phyloP scores from a whole-genome alignment of 257 asterid species.

The Apocynum venetum region DNA sequence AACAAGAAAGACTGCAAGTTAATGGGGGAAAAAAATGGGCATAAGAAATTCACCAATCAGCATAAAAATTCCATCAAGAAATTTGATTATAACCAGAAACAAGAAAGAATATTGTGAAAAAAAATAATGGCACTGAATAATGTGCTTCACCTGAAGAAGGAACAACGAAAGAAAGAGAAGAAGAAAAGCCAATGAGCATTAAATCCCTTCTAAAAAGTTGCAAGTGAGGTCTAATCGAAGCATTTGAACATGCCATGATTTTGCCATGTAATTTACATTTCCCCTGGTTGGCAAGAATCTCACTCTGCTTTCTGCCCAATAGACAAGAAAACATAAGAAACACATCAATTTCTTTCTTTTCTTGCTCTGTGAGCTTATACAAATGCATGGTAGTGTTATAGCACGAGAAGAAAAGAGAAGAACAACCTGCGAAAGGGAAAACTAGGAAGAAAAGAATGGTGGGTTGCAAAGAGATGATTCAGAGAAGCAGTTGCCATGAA shows the following conservation, averaged over 20 bases:
- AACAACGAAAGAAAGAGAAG: constrained; percentile 17
- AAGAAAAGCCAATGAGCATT: constrained; percentile 18
- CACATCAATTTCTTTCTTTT: not conserved
- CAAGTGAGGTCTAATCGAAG: not conserved
- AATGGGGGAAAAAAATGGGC: not conserved
- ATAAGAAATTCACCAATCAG: not conserved
- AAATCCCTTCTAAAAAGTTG: constrained; percentile 26
- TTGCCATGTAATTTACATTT: constrained; percentile 8
- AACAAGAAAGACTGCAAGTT: not conserved
- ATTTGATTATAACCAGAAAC: not conserved
- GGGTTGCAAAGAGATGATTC: constrained; percentile 1
- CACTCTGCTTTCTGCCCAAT: constrained; percentile 10
- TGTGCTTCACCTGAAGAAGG: constrained; percentile 18
- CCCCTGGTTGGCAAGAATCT: constrained; percentile 7
- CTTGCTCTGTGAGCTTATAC: not conserved
- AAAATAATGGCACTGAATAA: not conserved
- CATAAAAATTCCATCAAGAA: not conserved
- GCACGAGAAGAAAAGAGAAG: not conserved
- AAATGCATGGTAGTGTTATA: not conserved
- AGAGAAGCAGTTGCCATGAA: constrained; percentile 11
- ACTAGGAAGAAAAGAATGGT: constrained; percentile 2
- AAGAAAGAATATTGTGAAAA: not conserved
- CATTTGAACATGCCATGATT: constrained; percentile 12
- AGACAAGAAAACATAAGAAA: not conserved
- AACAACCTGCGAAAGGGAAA: constrained; percentile 3